These are phyloP conservation scores for Pseudogymnoascus sp. DNA, from an alignment of 2,329 filamentous ascomycete species.

Conservation along the genomic window DNA sequence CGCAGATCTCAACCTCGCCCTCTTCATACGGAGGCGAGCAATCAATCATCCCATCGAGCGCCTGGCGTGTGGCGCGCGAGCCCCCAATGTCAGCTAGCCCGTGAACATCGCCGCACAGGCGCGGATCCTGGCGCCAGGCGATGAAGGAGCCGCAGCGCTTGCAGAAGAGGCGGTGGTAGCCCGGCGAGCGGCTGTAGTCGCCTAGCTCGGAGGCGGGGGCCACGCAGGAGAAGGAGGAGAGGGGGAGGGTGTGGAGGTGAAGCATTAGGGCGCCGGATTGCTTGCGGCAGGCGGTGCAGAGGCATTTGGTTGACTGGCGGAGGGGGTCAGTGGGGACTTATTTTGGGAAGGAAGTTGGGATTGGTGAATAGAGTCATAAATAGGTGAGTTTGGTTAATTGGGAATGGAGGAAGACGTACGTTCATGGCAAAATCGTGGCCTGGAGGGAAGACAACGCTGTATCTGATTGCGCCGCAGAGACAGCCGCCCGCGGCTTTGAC, in stretches of 20 bases:
- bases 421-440: slow-evolving; percentile 35
- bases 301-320: slow-evolving; percentile 38
- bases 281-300: slow-evolving; percentile 48
- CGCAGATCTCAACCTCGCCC: slow-evolving; percentile 28
- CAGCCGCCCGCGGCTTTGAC: slow-evolving; percentile 39
- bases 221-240: slow-evolving; percentile 29
- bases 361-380: background rate
- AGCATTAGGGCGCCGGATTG: slow-evolving; percentile 40
- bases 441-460: slow-evolving; percentile 37
- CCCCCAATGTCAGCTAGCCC: background rate
- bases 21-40: background rate
- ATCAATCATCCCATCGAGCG: background rate
- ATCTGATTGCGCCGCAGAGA: slow-evolving; percentile 41
- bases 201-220: slow-evolving; percentile 20
- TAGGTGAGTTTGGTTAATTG: background rate
- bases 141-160: slow-evolving; percentile 40
- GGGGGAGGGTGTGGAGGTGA: slow-evolving; percentile 32
- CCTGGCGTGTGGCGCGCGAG: background rate
- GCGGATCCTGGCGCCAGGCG: slow-evolving; percentile 32
- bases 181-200: slow-evolving; percentile 34
- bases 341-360: background rate
- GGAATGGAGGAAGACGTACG: slow-evolving; percentile 20
- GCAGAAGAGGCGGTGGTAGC: slow-evolving; percentile 41
- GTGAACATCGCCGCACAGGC: background rate
- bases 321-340: background rate